Base-by-base conservation (phyloP, 257 asterid species). In the Plantago ovata region DNA sequence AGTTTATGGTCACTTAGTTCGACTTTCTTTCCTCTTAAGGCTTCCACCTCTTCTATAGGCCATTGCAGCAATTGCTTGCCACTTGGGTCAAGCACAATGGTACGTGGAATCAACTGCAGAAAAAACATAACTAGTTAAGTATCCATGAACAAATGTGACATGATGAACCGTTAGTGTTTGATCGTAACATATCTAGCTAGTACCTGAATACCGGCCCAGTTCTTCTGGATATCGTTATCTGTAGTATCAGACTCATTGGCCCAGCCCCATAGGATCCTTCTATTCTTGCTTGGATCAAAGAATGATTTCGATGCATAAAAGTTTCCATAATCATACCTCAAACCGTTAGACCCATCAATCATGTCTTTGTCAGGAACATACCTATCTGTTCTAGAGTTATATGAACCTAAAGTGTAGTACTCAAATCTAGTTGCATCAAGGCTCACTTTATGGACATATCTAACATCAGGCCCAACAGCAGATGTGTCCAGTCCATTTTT, bases 221-320 rank as follows among this genome's bases (percentile, higher is more conserved):
- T 93, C 50, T 83, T 82, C 14, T 46, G 42, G 10, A 84, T 53
- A 62, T 84, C 95, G 20, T 71, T 69, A 0, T 73, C 64, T 0
- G 77, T 60, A 28, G 76, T 42, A 51, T 84, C 89, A 0, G 83
- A 75, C 63, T 90, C 96, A 16, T 73, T 71, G 0, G 87, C 79
- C 98, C 97, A 89, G 15, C 79, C 95, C 93, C 94, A 89, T 71
- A 86, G 36, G 8, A 89, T 66, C 65, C 95, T 68, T 22, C 94
- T 69, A 3, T 72, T 66, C 71, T 77, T 82, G 38, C 66, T 62
- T 3, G 76, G 76, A 33, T 89, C 93, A 22, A 72, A 84, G 63
- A 89, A 86, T 0, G 95, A 73, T 56, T 89, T 86, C 2, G 97
- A 89, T 2, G 97, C 95, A 19, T 89, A 86, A 14, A 82, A 89